Percentiles rank a stretch among this genome's conserved stretches.
Evolutionary conservation across 306 rosid genomes (phyloP).

Genomic region (Pueraria montana): DNA sequence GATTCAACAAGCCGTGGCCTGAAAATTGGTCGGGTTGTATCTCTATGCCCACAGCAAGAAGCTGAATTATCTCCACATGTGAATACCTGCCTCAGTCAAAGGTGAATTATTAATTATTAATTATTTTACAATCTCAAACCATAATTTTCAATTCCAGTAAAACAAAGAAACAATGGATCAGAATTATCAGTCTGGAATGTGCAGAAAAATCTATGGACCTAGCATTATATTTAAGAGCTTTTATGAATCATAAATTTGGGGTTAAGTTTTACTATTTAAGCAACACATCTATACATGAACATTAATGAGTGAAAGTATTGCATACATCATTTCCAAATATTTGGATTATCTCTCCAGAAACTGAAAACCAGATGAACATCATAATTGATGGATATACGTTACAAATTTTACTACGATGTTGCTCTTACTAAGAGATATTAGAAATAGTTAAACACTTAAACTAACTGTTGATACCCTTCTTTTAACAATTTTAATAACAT

Average conservation of each 20-base stretch:
- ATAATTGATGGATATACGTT: not conserved
- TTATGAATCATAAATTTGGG: not conserved
- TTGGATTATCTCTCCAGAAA: not conserved
- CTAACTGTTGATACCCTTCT: not conserved
- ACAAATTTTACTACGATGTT: not conserved
- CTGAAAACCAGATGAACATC: not conserved
- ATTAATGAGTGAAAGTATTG: not conserved
- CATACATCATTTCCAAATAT: constrained; percentile 18
- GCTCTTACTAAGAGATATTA: not conserved
- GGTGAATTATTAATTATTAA: constrained; percentile 21
- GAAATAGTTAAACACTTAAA: not conserved
- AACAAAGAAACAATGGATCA: constrained; percentile 11
- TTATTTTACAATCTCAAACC: constrained; percentile 36
- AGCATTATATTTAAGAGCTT: not conserved
- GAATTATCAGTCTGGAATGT: not conserved
- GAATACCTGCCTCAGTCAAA: constrained; percentile 70
- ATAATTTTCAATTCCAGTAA: constrained; percentile 28
- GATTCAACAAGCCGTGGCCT: constrained; percentile 93
- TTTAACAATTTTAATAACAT: not conserved
- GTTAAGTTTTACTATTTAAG: not conserved
- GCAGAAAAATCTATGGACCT: constrained; percentile 36
- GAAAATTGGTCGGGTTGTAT: constrained; percentile 81
- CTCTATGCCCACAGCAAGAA: constrained; percentile 88
- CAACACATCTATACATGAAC: not conserved
- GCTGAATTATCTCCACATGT: constrained; percentile 96